Conservation (phyloP, 495 filamentous ascomycete species). For the Neohortaea acidophila region DNA sequence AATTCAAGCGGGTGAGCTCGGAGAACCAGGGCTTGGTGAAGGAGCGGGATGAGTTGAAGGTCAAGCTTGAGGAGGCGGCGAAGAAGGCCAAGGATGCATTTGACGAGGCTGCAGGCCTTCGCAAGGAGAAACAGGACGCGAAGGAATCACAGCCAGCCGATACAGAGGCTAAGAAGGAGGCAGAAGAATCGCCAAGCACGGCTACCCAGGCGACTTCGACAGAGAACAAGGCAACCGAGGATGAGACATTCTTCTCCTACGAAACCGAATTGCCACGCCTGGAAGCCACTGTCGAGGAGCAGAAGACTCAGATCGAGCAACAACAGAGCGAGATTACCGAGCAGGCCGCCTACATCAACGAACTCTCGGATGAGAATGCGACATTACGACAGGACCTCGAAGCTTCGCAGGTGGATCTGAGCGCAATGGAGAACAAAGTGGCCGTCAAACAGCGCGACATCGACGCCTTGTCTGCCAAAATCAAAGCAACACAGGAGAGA, state of each 20-base stretch:
- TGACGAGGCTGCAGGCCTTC: conserved; percentile 17
- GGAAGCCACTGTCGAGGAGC: conserved; percentile 24
- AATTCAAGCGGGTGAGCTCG: conserved; percentile 70
- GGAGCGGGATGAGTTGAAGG: conserved; percentile 68
- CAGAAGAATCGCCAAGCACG: conserved; percentile 1
- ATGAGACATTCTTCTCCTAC: conserved; percentile 58
- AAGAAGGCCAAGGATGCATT: conserved; percentile 42
- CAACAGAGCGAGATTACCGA: conserved; percentile 20
- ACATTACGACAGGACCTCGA: conserved; percentile 7
- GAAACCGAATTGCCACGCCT: conserved; percentile 55
- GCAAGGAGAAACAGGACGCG: conserved; percentile 3
- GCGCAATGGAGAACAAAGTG: conserved; percentile 15
- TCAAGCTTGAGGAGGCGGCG: conserved; percentile 55
- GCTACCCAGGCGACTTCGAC: background rate
- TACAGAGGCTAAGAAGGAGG: background rate
- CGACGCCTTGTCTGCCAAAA: conserved; percentile 2
- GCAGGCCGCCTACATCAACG: conserved; percentile 13
- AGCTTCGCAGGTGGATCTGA: conserved; percentile 5
- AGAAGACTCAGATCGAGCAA: conserved; percentile 21
- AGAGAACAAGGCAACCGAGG: conserved; percentile 35
- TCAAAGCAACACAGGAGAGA: conserved; percentile 13
- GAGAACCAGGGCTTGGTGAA: conserved; percentile 62
- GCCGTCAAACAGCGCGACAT: conserved; percentile 8
- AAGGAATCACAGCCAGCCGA: conserved; percentile 6
- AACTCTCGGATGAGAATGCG: conserved; percentile 12